phyloP scores from a whole-genome alignment of 768 basidiomycete species.

The Sutorius australiensis region DNA sequence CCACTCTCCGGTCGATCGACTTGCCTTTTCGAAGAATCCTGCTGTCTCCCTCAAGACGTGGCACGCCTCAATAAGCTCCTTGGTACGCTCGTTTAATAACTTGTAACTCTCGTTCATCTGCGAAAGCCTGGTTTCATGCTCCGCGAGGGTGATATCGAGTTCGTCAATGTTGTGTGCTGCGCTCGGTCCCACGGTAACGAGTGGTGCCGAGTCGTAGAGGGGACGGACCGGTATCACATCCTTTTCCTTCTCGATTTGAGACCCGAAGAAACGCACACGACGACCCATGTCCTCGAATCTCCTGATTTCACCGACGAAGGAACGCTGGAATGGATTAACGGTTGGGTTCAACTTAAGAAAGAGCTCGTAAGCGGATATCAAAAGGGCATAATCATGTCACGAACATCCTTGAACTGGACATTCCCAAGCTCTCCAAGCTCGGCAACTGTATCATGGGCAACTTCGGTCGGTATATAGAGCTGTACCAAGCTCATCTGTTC shows the following conservation, averaged over 20 bases:
- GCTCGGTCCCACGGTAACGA: constrained; percentile 87
- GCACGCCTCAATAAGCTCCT: constrained; percentile 89
- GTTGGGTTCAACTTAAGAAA: constrained; percentile 77
- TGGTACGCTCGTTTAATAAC: constrained; percentile 76
- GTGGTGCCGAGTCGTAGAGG: constrained; percentile 78
- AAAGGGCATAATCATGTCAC: constrained; percentile 25
- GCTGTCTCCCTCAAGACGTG: constrained; percentile 94
- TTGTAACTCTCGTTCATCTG: constrained; percentile 96
- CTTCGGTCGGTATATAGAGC: constrained; percentile 95
- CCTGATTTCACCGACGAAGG: constrained; percentile 94
- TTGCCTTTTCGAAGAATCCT: constrained; percentile 87
- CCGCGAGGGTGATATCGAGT: constrained; percentile 79
- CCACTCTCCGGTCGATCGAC: constrained; percentile 16
- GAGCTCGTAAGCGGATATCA: constrained; percentile 3
- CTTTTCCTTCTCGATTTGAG: constrained; percentile 83
- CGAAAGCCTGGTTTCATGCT: constrained; percentile 77
- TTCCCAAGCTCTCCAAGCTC: constrained; percentile 94
- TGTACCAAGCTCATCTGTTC: constrained; percentile 98
- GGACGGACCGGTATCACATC: constrained; percentile 81
- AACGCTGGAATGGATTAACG: constrained; percentile 97
- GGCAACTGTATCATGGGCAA: constrained; percentile 93
- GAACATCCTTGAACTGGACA: constrained; percentile 95
- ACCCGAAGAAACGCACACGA: constrained; percentile 83
- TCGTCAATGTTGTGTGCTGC: constrained; percentile 93
- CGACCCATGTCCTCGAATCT: constrained; percentile 95